Evolutionary conservation across 345 rosid genomes (phyloP), one percentile per base, ranked within the genome.

Genomic region (Chamaenerion angustifolium): DNA sequence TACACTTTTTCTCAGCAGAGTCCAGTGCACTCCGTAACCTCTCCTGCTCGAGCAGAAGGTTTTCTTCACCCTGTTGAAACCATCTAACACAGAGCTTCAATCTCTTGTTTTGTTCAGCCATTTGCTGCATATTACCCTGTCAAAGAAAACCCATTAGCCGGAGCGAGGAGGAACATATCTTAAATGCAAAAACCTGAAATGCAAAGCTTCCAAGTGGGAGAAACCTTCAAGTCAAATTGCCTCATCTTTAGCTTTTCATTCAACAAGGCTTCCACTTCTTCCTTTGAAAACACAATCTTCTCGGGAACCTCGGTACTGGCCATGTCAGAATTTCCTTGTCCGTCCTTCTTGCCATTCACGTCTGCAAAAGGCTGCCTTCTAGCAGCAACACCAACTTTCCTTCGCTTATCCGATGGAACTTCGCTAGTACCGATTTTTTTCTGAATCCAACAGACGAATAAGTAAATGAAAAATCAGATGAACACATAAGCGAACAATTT

Each of bases 181-280:
- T 19, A 13, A 25, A 27, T 12, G n/a, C 3, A 21, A 12, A 12
- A 12, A 0, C 16, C 9, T 40, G 16, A 2, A 7, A 11, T 7
- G 25, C 48, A 54, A 54, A 16, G 14, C 15, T 11, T 27, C 13
- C 10, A 54, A 42, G 5, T 7, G 46, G 45, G 5, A 31, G 16
- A 56, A 31, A 92, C 98, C 96, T 84, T 92, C 48, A 70, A 74
- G 52, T 92, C 98, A 58, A 77, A 77, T 58, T 78, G 84, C 48
- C 73, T 82, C 18, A 74, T 69, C 71, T 78, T 92, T 0, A 70
- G 72, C 74, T 63, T 80, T 71, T 80, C 96, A 25, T 58, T 84
- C 55, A 85, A 67, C 72, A 92, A 64, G 2, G 84, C 82, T 52
- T 80, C 73, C 1, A 81, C 79, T 66, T 81, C 88, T 61, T 88